Conservation (phyloP, 441 rosid species). For the Euphorbia corollata region DNA sequence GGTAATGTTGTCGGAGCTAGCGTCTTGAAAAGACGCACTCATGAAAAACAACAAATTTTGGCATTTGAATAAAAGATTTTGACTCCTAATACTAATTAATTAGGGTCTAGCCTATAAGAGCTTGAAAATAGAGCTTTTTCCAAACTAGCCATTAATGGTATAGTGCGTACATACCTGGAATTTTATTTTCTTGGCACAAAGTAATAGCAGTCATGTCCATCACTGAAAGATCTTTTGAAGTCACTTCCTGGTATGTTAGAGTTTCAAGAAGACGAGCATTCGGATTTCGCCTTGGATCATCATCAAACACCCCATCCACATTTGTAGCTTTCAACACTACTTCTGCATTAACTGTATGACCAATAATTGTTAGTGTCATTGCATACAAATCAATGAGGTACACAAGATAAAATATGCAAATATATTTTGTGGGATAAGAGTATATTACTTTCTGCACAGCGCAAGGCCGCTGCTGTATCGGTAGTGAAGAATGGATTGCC, state of each 20-base stretch:
- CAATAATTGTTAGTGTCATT: constrained; percentile 7
- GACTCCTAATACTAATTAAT: too few relatives aligned
- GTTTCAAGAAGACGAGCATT: constrained; percentile 68
- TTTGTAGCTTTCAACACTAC: constrained; percentile 87
- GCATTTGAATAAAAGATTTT: too few relatives aligned
- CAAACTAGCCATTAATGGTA: not conserved
- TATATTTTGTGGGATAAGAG: not conserved
- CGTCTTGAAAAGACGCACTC: too few relatives aligned
- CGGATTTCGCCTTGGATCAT: constrained; percentile 73
- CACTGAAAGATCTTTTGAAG: constrained; percentile 79
- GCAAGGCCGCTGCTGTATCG: constrained; percentile 89
- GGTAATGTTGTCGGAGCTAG: too few relatives aligned
- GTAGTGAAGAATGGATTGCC: constrained; percentile 95
- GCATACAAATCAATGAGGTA: not conserved
- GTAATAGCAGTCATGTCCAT: constrained; percentile 98
- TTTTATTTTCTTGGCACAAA: constrained; percentile 86
- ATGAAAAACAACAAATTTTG: too few relatives aligned
- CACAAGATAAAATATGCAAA: not conserved
- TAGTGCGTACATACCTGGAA: constrained; percentile 51
- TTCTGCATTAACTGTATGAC: constrained; percentile 71
- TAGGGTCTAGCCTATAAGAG: too few relatives aligned
- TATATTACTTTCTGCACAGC: constrained; percentile 78
- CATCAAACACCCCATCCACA: constrained; percentile 82
- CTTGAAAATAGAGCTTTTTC: too few relatives aligned
- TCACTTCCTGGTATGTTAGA: constrained; percentile 71